These are phyloP conservation scores for Angophora floribunda DNA, from an alignment of 345 rosid genomes.

Conservation along the genomic window DNA sequence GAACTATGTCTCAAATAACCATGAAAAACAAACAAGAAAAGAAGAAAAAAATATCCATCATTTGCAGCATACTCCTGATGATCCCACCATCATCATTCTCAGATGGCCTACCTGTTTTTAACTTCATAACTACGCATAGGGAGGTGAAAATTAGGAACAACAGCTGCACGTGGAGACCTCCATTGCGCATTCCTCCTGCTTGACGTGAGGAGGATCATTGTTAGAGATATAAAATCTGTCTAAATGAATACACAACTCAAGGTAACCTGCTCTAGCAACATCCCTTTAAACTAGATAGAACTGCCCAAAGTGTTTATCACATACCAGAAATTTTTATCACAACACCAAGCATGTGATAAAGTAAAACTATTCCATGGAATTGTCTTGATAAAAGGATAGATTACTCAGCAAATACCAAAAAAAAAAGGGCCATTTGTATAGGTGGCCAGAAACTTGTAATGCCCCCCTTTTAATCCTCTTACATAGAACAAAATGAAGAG, in stretches of 20 bases:
- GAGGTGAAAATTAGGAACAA: conserved; percentile 58
- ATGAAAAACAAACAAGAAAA: background rate
- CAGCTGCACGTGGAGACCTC: conserved; percentile 66
- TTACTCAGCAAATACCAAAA: background rate
- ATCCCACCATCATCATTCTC: background rate
- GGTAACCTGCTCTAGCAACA: background rate
- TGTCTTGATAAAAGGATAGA: background rate
- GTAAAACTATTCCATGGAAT: background rate
- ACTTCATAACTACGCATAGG: conserved; percentile 90
- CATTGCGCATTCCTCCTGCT: conserved; percentile 40
- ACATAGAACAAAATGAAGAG: background rate
- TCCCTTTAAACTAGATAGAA: background rate
- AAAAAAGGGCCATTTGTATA: background rate
- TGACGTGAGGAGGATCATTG: background rate
- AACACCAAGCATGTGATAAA: accelerated
- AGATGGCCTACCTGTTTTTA: conserved; percentile 46
- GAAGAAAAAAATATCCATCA: background rate
- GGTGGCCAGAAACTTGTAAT: background rate
- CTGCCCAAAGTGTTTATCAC: background rate
- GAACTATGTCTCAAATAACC: background rate
- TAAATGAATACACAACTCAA: background rate
- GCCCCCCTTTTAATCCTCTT: background rate
- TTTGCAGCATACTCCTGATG: background rate
- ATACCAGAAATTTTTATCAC: background rate
- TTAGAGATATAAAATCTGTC: background rate